Evolutionary conservation across 192 early-diverging fungal genomes (phyloP), one percentile per base, ranked within the genome.

Genomic region (Kickxella alabastrina): DNA sequence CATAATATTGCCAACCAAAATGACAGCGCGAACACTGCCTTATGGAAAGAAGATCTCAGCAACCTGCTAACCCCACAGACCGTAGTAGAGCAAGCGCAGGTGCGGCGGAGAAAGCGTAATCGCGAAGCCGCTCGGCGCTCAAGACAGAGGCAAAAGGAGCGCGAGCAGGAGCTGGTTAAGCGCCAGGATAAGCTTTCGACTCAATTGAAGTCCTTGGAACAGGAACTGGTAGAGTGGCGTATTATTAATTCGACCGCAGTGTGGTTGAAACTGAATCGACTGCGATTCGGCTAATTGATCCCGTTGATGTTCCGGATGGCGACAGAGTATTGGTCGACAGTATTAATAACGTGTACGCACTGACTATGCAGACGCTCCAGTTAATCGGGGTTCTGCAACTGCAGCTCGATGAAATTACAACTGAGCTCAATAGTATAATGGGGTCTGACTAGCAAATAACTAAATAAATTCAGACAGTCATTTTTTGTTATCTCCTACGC

Each of bases 71-170:
- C 69, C 7, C 62, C 62, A 8, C 62, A 62, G 13, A 73, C 58
- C 3, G 54, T 65, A 1, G 7, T 37, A 18, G 69, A 73, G 26
- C 58, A 62, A 21, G 58, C 62, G 12, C 69, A 62, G 54, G 62
- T 57, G 14, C 46, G 42, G 25, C 53, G 62, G 41, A 62, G 69
- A 35, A 65, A 51, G 49, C 69, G 69, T 14, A 73, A 73, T 23
- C 57, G 69, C 17, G 62, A 73, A 17, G 62, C 69, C 4, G 69
- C 69, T n/a, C 57, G 69, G 32, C 53, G 69, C 19, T 73, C 69
- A 23, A 52, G 69, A 6, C 62, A 61, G 46, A 53, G 58, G 17
- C 58, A 65, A 32, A 65, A 62, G 51, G 58, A 65, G 23, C 54
- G 58, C 34, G 62, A 62, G 29, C 57, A 34, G n/a, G 52, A 73